Evolutionary conservation across 768 basidiomycete genomes (phyloP), one percentile per base, ranked within the genome.

Genomic region (Scleroderma bovista): DNA sequence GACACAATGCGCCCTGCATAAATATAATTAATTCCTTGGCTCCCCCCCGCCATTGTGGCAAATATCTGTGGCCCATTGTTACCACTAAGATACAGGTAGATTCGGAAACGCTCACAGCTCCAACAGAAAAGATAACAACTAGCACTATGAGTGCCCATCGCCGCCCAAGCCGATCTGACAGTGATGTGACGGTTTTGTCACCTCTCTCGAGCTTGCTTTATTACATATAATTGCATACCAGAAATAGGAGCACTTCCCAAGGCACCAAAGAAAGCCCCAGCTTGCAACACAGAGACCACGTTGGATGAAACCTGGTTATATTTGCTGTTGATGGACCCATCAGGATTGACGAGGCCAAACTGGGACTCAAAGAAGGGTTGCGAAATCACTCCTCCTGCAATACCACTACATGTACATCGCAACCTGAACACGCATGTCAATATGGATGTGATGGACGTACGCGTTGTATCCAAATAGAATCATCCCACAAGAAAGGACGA

Each of bases 241-340:
- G 86, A 86, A 37, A 86, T 59, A 0, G 84, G 84, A 1, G 85
- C 84, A 55, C 82, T 84, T 10, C 77, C 76, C 5, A 36, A 3
- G n/a, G 34, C 34, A 6, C 34, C 92, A 60, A 93, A 93, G 75
- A 93, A 92, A 1, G 88, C 88, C 10, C 89, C 89, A 4, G 83
- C 88, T 62, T 93, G 91, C 10, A 93, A 75, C 4, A 93, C 87
- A 3, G 91, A 88, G n/a, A 93, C 92, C 38, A 94, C 84, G 55
- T 88, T 90, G 40, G 86, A 84, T 0, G 83, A 84, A n/a, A 92
- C 71, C 13, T 36, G 6, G 34, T 3, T 36, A 13, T 36, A 5
- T 12, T 36, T 36, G 6, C n/a, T 59, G 61, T 82, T 66, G 37
- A 65, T 61, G 2, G 57, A 59, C 19, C 79, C 79, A 47, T 78